These are phyloP conservation scores for Pythium dissotocum DNA, from an alignment of 352 stramenopile genomes.

Conservation along the genomic window DNA sequence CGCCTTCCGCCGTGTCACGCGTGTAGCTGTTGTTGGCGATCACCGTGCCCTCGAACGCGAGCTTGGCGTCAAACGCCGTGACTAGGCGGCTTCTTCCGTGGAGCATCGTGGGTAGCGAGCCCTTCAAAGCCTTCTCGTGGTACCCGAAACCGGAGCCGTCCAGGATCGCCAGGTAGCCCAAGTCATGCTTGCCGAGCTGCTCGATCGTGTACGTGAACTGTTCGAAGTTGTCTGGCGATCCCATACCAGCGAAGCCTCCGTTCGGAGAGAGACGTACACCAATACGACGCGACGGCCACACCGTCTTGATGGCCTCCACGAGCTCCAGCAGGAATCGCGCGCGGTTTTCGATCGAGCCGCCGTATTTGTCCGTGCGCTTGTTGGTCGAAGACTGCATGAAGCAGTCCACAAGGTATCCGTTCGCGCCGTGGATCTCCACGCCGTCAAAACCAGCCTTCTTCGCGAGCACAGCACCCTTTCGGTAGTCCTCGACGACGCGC, in stretches of 20 bases:
- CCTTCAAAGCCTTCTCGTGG: constrained; percentile 29
- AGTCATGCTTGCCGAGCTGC: constrained; percentile 32
- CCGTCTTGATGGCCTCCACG: constrained; percentile 35
- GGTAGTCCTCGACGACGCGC: constrained; percentile 54
- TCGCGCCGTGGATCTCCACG: constrained; percentile 72
- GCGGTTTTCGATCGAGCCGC: constrained; percentile 65
- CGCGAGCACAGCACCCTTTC: constrained; percentile 23
- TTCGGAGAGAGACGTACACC: constrained; percentile 28
- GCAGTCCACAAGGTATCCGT: constrained; percentile 88
- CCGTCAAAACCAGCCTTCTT: constrained; percentile 49
- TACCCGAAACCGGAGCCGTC: constrained; percentile 47
- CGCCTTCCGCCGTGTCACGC: constrained; percentile 22
- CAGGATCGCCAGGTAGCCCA: constrained; percentile 52
- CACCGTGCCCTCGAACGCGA: constrained; percentile 35
- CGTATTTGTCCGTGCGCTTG: constrained; percentile 66
- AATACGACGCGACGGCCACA: constrained; percentile 8
- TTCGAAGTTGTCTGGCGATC: constrained; percentile 40
- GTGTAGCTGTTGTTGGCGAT: constrained; percentile 43
- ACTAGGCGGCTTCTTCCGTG: constrained; percentile 35
- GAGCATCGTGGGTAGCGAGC: background rate
- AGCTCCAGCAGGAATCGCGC: constrained; percentile 50
- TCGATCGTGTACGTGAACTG: constrained; percentile 37
- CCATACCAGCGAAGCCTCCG: constrained; percentile 39
- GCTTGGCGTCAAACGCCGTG: constrained; percentile 31
- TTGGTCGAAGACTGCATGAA: constrained; percentile 73